Conservation (phyloP, 768 basidiomycete species). For the Leccinellum luteum region DNA sequence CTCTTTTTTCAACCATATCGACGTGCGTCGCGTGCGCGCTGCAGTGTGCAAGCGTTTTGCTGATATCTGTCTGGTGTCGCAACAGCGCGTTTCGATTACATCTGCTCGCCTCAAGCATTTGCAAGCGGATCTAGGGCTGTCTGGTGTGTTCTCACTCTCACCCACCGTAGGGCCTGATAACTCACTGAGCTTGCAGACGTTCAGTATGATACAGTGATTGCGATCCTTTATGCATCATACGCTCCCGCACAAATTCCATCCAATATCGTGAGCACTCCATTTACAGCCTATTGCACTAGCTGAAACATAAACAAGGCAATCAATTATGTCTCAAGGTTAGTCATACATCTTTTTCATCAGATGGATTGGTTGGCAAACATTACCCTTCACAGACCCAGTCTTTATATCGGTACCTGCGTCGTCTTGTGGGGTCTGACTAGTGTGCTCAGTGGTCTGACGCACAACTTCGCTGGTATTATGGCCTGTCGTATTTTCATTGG, state of each 20-base stretch:
- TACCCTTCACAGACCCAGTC: conserved; percentile 49
- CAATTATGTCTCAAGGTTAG: conserved; percentile 51
- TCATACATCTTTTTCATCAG: not conserved
- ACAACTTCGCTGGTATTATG: conserved; percentile 45
- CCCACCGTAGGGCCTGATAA: not conserved
- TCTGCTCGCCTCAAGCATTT: not conserved
- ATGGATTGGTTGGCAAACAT: not conserved
- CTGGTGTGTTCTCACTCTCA: not conserved
- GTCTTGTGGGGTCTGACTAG: conserved; percentile 64
- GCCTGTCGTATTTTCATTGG: conserved; percentile 51
- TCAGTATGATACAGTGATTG: not conserved
- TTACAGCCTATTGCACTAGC: not conserved
- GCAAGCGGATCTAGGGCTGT: not conserved
- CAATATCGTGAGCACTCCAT: conserved; percentile 16
- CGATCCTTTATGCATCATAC: not conserved
- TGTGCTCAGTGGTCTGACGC: conserved; percentile 57
- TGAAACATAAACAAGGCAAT: conserved; percentile 38
- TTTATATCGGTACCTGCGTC: conserved; percentile 49
- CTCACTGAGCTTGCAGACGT: conserved; percentile 33
- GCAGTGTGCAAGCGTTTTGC: not conserved
- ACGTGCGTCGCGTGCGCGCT: conserved; percentile 38
- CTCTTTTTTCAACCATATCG: conserved; percentile 67
- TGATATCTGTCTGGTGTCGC: not conserved
- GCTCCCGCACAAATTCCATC: not conserved
- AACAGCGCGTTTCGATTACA: not conserved